Conservation (phyloP, 2,329 filamentous ascomycete species). For the Amauroascus niger region DNA sequence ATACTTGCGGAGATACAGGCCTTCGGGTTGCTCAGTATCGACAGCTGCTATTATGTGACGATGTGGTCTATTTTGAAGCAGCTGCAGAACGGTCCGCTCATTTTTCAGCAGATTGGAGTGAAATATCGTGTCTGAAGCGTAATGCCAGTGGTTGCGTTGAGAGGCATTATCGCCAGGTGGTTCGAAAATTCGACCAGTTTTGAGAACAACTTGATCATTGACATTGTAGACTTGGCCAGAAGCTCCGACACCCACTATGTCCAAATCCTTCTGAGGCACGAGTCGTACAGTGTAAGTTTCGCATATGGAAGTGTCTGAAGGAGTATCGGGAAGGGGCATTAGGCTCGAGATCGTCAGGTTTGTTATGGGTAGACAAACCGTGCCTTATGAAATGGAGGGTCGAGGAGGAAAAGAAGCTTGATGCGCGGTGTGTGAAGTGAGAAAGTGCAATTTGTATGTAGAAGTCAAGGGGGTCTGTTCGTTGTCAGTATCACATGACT, state of each 20-base stretch:
- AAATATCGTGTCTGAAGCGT: not conserved
- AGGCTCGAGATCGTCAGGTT: too few species aligned
- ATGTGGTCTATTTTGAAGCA: not conserved
- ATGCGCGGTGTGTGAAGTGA: too few species aligned
- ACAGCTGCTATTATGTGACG: not conserved
- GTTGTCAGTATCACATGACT: too few species aligned
- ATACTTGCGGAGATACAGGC: not conserved
- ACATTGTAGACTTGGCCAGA: not conserved
- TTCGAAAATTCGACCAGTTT: not conserved
- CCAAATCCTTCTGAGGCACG: not conserved
- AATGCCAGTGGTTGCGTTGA: not conserved
- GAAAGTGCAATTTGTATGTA: too few species aligned
- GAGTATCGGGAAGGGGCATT: too few species aligned
- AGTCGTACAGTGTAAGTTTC: too few species aligned
- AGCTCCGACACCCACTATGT: not conserved
- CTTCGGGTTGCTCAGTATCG: not conserved
- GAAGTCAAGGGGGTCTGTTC: too few species aligned
- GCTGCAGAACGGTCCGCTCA: not conserved
- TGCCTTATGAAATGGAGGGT: too few species aligned
- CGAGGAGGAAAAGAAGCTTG: too few species aligned
- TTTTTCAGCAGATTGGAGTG: not conserved
- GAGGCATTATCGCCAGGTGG: not conserved
- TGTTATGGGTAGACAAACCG: too few species aligned
- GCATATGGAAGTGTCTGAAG: too few species aligned
- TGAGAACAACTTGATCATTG: not conserved